Percentiles rank a stretch among this genome's conserved stretches.
Conservation (phyloP, 768 basidiomycete species). For the Lactarius hatsudake region DNA sequence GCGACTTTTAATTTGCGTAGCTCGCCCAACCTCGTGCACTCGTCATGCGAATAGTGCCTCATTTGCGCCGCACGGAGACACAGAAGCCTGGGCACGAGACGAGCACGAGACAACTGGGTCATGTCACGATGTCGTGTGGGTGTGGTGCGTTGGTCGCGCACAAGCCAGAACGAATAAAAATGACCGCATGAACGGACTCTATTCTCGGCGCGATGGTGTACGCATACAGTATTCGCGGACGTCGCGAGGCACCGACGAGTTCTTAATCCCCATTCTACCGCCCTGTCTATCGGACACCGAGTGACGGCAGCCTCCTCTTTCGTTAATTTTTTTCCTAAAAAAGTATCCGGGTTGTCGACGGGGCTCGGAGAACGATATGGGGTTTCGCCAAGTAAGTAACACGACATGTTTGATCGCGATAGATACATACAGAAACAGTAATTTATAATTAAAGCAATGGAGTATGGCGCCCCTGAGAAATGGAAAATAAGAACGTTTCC, state of each 20-base stretch:
- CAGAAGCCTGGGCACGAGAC: background rate
- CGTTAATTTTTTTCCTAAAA: background rate
- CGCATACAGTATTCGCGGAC: background rate
- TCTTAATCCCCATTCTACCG: background rate
- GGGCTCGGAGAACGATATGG: background rate
- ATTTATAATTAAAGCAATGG: background rate
- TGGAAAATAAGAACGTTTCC: background rate
- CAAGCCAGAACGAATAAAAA: background rate
- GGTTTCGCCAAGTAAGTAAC: background rate
- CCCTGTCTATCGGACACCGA: background rate
- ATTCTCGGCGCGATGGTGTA: background rate
- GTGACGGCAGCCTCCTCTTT: background rate
- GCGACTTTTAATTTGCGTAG: background rate
- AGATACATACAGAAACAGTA: background rate
- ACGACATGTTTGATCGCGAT: background rate
- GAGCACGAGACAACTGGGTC: background rate
- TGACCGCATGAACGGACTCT: background rate
- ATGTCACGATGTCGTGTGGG: background rate
- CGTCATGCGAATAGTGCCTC: background rate
- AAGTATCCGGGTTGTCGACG: background rate
- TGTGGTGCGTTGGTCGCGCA: background rate
- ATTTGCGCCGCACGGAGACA: background rate
- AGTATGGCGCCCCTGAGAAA: background rate
- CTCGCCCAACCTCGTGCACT: background rate
- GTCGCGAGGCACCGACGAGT: background rate